These are phyloP conservation scores for Fusarium keratoplasticum DNA, from an alignment of 2,329 filamentous ascomycete genomes.

Conservation along the genomic window DNA sequence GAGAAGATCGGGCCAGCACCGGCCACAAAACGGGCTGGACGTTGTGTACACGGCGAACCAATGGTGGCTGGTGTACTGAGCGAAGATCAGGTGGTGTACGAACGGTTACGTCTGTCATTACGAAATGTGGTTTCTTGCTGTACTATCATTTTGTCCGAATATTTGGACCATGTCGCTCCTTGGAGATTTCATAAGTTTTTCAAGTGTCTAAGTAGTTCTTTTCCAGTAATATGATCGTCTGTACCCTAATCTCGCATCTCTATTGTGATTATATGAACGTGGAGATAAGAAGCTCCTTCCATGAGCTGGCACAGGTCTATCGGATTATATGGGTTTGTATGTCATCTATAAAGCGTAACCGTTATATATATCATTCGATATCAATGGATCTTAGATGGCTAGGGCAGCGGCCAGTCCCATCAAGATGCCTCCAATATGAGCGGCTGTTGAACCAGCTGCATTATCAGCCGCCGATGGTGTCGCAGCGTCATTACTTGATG, in stretches of 20 bases:
- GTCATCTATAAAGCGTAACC: neutral
- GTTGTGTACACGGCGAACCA: constrained; percentile 28
- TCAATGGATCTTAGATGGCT: neutral
- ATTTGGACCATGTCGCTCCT: neutral
- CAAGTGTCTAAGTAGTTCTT: neutral
- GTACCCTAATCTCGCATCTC: neutral
- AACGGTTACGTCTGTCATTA: neutral
- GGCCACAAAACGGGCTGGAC: constrained; percentile 15
- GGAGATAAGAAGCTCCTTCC: neutral
- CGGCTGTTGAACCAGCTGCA: neutral
- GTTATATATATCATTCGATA: neutral
- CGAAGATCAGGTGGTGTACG: neutral
- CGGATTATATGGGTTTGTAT: neutral
- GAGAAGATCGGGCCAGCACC: constrained; percentile 11
- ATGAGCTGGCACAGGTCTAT: no score
- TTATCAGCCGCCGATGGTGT: neutral
- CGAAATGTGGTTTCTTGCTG: neutral
- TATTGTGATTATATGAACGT: neutral
- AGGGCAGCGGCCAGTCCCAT: constrained; percentile 1
- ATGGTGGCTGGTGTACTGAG: constrained; percentile 34
- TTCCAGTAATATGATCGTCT: neutral
- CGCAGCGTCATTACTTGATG: neutral
- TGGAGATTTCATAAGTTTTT: neutral
- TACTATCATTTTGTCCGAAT: neutral
- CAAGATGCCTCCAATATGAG: constrained; percentile 3